Conservation (phyloP, 2,329 filamentous ascomycete genomes). For the Lomentospora prolificans region DNA sequence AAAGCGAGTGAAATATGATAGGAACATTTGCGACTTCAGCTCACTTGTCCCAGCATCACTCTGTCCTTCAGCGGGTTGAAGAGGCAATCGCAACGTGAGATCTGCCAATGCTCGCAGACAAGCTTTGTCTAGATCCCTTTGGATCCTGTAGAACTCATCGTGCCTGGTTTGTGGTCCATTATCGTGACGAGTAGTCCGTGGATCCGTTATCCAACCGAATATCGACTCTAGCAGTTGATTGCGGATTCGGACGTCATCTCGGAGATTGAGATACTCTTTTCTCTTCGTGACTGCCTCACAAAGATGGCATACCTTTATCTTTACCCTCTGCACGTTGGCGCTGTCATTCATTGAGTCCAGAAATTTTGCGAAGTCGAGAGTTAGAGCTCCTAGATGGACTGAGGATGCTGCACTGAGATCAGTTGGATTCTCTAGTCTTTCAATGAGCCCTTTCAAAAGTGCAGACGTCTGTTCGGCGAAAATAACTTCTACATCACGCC, state of each 20-base stretch:
- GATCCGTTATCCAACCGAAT: slow-evolving; percentile 58
- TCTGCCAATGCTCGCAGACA: slow-evolving; percentile 56
- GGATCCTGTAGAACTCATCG: slow-evolving; percentile 48
- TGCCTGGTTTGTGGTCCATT: slow-evolving; percentile 31
- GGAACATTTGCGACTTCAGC: slow-evolving; percentile 61
- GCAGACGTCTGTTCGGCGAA: slow-evolving; percentile 61
- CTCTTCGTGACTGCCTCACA: slow-evolving; percentile 55
- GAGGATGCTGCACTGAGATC: slow-evolving; percentile 53
- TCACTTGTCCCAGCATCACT: slow-evolving; percentile 58
- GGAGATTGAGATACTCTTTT: slow-evolving; percentile 58
- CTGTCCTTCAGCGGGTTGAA: slow-evolving; percentile 56
- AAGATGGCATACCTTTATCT: slow-evolving; percentile 60
- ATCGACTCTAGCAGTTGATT: slow-evolving; percentile 61
- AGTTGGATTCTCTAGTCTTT: slow-evolving; percentile 52
- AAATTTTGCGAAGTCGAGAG: slow-evolving; percentile 58
- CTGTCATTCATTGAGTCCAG: slow-evolving; percentile 49
- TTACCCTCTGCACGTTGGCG: slow-evolving; percentile 48
- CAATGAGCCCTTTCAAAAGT: slow-evolving; percentile 52
- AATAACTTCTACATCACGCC: slow-evolving; percentile 49
- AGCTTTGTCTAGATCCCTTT: slow-evolving; percentile 56
- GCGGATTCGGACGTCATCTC: slow-evolving; percentile 58
- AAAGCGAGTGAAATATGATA: slow-evolving; percentile 62
- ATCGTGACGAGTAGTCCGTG: slow-evolving; percentile 39
- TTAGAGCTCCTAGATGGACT: slow-evolving; percentile 53
- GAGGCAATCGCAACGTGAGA: slow-evolving; percentile 54